Percentiles rank a stretch among this genome's conserved stretches.
Conservation (phyloP, 345 rosid species). For the Ceriops tagal region DNA sequence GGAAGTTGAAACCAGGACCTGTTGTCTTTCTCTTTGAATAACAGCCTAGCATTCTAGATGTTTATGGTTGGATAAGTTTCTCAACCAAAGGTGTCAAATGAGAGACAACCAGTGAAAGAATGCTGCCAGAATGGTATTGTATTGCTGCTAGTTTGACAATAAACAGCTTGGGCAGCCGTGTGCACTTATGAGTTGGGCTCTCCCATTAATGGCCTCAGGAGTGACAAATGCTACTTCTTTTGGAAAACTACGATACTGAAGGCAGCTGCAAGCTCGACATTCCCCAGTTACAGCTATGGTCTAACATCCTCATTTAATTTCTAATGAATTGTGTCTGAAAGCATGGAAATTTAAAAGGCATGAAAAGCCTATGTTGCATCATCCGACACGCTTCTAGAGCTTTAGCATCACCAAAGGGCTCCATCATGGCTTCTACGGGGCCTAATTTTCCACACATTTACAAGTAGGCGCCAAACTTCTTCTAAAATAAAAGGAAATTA, state of each 20-base stretch:
- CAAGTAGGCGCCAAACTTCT: no score
- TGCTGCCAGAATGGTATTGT: no score
- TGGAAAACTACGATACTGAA: not conserved
- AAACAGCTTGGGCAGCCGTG: constrained; percentile 2
- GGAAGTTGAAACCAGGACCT: not conserved
- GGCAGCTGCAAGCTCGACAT: constrained; percentile 11
- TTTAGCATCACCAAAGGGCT: constrained; percentile 49
- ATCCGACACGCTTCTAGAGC: constrained; percentile 43
- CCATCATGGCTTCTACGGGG: constrained; percentile 52
- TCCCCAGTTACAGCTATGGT: not conserved
- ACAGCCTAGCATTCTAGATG: not conserved
- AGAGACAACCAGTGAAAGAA: no score
- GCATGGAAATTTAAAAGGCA: constrained; percentile 52
- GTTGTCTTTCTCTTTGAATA: not conserved
- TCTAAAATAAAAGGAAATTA: no score
- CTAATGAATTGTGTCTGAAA: constrained; percentile 20
- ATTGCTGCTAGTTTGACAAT: not conserved
- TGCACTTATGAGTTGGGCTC: not conserved
- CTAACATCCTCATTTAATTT: constrained; percentile 8
- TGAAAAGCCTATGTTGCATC: constrained; percentile 60
- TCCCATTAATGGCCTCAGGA: not conserved
- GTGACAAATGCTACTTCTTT: not conserved
- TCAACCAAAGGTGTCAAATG: no score
- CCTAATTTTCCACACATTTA: constrained; percentile 35
- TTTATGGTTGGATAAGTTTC: not conserved